Percentiles rank a stretch among this genome's conserved stretches.
Evolutionary conservation across 1,284 basidiomycete genomes (phyloP).

Genomic region (Coriolopsis trogii): DNA sequence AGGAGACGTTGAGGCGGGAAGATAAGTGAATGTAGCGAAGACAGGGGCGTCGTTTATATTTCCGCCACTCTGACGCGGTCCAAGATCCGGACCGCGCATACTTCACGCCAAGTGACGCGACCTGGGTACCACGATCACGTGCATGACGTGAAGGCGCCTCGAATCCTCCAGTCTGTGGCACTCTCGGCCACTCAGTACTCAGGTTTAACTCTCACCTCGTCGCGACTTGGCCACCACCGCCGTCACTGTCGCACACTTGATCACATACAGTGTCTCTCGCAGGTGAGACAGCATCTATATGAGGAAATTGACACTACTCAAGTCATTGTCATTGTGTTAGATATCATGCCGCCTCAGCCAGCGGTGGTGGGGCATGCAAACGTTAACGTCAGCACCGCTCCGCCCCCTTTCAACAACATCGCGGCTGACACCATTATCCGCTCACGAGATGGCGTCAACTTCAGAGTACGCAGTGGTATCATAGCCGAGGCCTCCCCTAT

Average conservation of each 20-base stretch:
- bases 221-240: too few relatives aligned
- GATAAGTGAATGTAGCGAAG: neutral
- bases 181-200: too few relatives aligned
- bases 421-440: constrained; percentile 30
- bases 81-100: constrained; percentile 12
- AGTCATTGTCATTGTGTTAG: too few relatives aligned
- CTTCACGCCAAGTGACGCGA: constrained; percentile 18
- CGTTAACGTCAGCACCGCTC: too few relatives aligned
- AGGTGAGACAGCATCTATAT: too few relatives aligned
- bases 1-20: constrained; percentile 1
- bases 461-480: constrained; percentile 37
- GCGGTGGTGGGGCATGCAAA: too few relatives aligned
- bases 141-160: neutral
- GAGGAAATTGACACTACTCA: too few relatives aligned
- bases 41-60: too few relatives aligned
- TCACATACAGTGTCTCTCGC: too few relatives aligned
- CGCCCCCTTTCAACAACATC: constrained; percentile 10
- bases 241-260: too few relatives aligned
- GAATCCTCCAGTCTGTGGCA: neutral
- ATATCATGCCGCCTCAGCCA: too few relatives aligned
- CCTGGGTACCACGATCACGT: neutral
- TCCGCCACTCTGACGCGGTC: constrained; percentile 2
- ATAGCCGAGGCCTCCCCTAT: constrained; percentile 44
- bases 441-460: constrained; percentile 40
- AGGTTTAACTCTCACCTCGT: too few relatives aligned